Percentiles rank a stretch among this genome's conserved stretches.
phyloP scores from a whole-genome alignment of 352 stramenopile species.

The Phytopythium kandeliae region DNA sequence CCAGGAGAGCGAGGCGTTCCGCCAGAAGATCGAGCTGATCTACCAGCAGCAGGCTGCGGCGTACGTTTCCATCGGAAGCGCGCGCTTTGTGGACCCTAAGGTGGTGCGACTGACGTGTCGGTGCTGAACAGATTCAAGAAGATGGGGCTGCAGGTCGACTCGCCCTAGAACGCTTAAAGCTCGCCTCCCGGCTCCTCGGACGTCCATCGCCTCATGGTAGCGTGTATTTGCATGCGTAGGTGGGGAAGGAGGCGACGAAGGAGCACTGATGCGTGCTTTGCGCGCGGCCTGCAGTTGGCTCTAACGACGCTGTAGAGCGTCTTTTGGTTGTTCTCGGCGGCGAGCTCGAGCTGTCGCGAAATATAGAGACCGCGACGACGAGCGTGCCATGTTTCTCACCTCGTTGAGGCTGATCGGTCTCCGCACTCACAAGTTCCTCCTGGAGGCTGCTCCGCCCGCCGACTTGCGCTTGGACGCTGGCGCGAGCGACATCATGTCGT shows the following conservation, averaged over 20 bases:
- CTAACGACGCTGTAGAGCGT: not conserved
- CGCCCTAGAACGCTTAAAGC: constrained; percentile 25
- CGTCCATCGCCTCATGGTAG: no score
- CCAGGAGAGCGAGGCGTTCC: constrained; percentile 55
- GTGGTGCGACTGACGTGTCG: constrained; percentile 1
- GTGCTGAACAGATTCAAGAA: constrained; percentile 46
- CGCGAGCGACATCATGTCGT: constrained; percentile 81
- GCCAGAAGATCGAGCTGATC: constrained; percentile 60
- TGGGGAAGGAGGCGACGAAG: not conserved
- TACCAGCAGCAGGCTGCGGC: constrained; percentile 61
- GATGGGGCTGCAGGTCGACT: constrained; percentile 57
- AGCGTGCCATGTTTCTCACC: not conserved
- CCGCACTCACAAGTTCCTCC: not conserved
- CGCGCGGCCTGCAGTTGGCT: not conserved
- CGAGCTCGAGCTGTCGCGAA: not conserved
- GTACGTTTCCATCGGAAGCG: constrained; percentile 29
- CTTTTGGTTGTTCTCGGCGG: not conserved
- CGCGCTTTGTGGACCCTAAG: not conserved
- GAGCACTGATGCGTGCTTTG: not conserved
- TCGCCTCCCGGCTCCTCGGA: no score
- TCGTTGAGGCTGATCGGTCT: no score
- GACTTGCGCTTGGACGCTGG: constrained; percentile 38
- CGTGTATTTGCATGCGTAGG: no score
- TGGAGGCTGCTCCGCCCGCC: constrained; percentile 6
- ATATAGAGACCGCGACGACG: no score